Conservation (phyloP, 192 early-diverging fungal genomes). For the Backusella australiensis region DNA sequence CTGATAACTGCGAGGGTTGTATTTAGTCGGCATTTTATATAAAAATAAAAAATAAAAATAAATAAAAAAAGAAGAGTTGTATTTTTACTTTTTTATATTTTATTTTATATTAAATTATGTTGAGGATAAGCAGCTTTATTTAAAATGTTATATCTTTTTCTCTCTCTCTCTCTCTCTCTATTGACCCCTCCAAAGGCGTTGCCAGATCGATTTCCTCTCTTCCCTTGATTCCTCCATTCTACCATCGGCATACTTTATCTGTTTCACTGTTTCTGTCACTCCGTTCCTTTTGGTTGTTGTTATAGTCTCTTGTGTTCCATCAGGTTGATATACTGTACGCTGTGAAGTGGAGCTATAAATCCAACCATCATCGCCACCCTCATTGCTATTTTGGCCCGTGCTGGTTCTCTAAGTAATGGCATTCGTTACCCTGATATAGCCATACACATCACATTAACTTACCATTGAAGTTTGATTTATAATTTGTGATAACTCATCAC, state of each 20-base stretch:
- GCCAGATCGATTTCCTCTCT: constrained; percentile 2
- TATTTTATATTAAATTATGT: neutral
- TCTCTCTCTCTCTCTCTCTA: neutral
- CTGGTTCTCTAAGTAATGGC: neutral
- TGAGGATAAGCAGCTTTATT: neutral
- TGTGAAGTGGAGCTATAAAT: neutral
- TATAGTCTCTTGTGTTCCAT: neutral
- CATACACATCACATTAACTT: neutral
- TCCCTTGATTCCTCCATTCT: constrained; percentile 4
- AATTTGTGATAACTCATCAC: neutral
- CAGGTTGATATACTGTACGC: neutral
- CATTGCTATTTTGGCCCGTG: neutral
- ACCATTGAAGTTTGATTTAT: constrained; percentile 2
- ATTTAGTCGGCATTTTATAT: neutral
- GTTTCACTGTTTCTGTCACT: neutral
- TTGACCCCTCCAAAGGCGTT: neutral
- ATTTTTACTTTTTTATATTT: neutral
- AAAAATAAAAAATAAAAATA: constrained; percentile 1
- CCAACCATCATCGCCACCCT: neutral
- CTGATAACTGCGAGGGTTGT: constrained; percentile 16
- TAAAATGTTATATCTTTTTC: neutral
- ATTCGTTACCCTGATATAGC: neutral
- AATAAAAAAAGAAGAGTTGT: neutral
- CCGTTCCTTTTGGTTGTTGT: constrained; percentile 4
- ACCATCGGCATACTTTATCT: constrained; percentile 1